Evolutionary conservation across 2,329 filamentous ascomycete species (phyloP).

Genomic region (Escovopsis sp.): DNA sequence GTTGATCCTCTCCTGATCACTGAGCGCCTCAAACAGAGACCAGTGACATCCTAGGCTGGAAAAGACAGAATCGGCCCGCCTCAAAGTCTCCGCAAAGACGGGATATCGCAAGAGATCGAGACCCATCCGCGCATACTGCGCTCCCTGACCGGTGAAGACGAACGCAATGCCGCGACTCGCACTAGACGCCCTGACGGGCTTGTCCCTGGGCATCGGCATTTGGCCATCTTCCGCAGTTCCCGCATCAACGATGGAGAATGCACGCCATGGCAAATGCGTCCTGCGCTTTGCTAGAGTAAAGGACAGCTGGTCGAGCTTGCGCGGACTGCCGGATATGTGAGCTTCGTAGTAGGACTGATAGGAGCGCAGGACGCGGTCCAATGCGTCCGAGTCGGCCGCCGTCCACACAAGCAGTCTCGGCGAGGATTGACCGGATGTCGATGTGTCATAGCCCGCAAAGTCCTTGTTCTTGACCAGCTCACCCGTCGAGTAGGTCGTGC

Average conservation of each 20-base stretch:
- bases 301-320: background rate
- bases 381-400: background rate
- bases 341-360: background rate
- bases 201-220: background rate
- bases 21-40: slow-evolving; percentile 5
- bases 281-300: background rate
- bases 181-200: too few relatives aligned
- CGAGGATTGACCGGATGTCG: background rate
- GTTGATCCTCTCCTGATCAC: background rate
- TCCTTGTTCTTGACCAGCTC: background rate
- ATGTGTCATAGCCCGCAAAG: too few relatives aligned
- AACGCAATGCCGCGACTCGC: slow-evolving; percentile 7
- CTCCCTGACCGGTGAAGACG: slow-evolving; percentile 20
- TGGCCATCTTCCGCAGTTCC: background rate
- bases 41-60: slow-evolving; percentile 1
- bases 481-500: background rate
- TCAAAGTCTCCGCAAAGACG: slow-evolving; percentile 14
- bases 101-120: slow-evolving; percentile 16
- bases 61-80: background rate
- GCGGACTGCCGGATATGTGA: background rate
- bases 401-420: background rate
- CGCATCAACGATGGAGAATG: background rate
- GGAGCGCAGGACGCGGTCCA: background rate
- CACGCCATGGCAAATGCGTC: background rate
- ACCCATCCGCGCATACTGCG: slow-evolving; percentile 17